These are phyloP conservation scores for Alternaria triticimaculans DNA, from an alignment of 2,329 filamentous ascomycete species.

Conservation along the genomic window DNA sequence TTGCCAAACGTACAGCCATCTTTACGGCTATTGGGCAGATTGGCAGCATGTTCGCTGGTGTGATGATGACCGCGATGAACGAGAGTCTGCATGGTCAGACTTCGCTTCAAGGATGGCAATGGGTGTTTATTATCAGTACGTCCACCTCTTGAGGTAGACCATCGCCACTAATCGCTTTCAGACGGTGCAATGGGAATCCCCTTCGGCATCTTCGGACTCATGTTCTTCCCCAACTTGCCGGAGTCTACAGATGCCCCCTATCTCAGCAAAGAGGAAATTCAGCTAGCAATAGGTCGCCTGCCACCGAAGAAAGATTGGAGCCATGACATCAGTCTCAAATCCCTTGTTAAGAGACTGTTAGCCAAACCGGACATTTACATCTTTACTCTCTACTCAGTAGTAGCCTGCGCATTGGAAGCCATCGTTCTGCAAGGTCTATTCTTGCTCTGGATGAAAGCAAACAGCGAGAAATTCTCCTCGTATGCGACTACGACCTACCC, in stretches of 20 bases:
- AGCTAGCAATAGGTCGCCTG: slow-evolving; percentile 33
- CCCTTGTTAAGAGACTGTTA: slow-evolving; percentile 30
- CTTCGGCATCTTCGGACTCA: slow-evolving; percentile 37
- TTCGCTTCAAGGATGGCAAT: slow-evolving; percentile 36
- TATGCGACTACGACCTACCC: slow-evolving; percentile 64
- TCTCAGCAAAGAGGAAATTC: slow-evolving; percentile 33
- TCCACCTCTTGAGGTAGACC: background rate
- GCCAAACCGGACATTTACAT: slow-evolving; percentile 46
- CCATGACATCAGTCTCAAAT: slow-evolving; percentile 33
- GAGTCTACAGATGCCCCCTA: slow-evolving; percentile 32
- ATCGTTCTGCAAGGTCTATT: slow-evolving; percentile 38
- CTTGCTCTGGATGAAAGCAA: slow-evolving; percentile 33
- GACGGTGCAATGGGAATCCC: slow-evolving; percentile 40
- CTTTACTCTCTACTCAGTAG: slow-evolving; percentile 49
- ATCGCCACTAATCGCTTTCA: slow-evolving; percentile 13
- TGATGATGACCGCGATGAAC: slow-evolving; percentile 45
- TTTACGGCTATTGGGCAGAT: slow-evolving; percentile 40
- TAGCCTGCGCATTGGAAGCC: slow-evolving; percentile 47
- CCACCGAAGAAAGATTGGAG: slow-evolving; percentile 34
- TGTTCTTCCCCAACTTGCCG: slow-evolving; percentile 37
- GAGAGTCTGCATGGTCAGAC: slow-evolving; percentile 27
- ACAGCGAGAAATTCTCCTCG: slow-evolving; percentile 40
- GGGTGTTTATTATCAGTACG: slow-evolving; percentile 39
- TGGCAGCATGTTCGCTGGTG: slow-evolving; percentile 41
- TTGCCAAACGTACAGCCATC: slow-evolving; percentile 39